phyloP scores from a whole-genome alignment of 441 rosid species.

The Capsella rubella region DNA sequence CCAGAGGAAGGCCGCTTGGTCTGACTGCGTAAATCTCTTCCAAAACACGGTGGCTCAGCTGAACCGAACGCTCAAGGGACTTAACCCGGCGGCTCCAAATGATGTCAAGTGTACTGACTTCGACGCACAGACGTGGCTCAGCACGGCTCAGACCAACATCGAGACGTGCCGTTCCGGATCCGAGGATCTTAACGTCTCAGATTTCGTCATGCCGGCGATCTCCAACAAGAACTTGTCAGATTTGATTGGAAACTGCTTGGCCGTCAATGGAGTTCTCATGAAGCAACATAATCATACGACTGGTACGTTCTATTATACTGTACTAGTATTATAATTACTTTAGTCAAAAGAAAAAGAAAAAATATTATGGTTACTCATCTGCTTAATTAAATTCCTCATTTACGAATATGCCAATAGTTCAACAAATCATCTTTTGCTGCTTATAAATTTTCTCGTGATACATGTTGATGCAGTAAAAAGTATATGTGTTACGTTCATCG shows the following conservation, averaged over 20 bases:
- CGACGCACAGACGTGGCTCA: conserved; percentile 88
- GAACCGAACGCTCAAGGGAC: conserved; percentile 59
- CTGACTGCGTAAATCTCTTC: conserved; percentile 77
- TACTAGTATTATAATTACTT: conserved; percentile 11
- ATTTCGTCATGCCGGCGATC: conserved; percentile 60
- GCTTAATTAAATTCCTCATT: conserved; percentile 10
- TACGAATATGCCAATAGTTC: not conserved
- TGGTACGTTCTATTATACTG: conserved; percentile 28
- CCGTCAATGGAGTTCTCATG: conserved; percentile 51
- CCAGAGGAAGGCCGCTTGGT: conserved; percentile 75
- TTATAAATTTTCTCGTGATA: not conserved
- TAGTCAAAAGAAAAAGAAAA: not conserved
- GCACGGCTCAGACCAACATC: conserved; percentile 80
- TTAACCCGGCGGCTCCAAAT: conserved; percentile 26
- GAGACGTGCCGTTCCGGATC: conserved; percentile 82
- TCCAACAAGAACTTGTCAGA: conserved; percentile 62
- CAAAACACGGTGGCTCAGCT: conserved; percentile 58
- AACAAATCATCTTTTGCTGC: not conserved
- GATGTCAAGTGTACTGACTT: conserved; percentile 45
- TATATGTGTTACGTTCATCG: not conserved
- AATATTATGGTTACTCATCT: conserved; percentile 10
- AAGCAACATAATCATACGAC: conserved; percentile 48
- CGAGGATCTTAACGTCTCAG: conserved; percentile 62
- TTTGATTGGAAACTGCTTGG: conserved; percentile 70
- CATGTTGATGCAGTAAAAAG: not conserved